Base-by-base conservation (phyloP, 2,329 filamentous ascomycete species). In the Macroventuria anomochaeta region DNA sequence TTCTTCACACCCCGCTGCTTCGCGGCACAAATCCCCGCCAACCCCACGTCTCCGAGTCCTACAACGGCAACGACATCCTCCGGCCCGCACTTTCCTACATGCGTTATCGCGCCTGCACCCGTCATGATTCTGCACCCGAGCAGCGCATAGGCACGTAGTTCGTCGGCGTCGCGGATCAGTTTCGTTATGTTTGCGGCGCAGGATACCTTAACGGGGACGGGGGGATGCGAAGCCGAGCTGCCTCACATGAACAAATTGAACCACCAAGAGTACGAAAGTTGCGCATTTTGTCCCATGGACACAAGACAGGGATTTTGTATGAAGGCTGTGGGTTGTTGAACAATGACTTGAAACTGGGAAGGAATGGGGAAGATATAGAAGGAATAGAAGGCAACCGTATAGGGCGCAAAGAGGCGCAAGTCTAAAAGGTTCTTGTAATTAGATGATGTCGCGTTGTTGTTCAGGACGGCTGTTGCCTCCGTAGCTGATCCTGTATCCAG, bases 121-220 rank as follows among this genome's bases (percentile, higher is more conserved):
- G 79, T 80, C 60, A 79, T 76, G 29, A 80, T 73, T 0, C 77
- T 78, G 55, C 78, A 81, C 17, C 78, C 79, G 8, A 81, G 65
- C 2, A 78, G 78, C 0, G 75, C 69, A 50, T 77, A 76, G 21
- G 77, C 60, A 31, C 77, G 73, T n/a, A 81, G 64, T 37, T 77
- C 71, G 37, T 73, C 62, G 50, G 75, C 72, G 28, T 69, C 62
- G 5, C 62, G 57, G 13, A 79, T 66, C 26, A 77, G 58, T 7
- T 59, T 64, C 5, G 71, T 72, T 5, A 76, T 78, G 53, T 80
- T 81, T n/a, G 79, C 73, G n/a, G 79, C 71, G 12, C 70, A 75
- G 31, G 63, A 72, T 33, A 76, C 68, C 33, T 71, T 69, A 0
- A 79, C 78, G 7, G 79, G 67, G 6, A 69, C 75, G 34, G 70